Evolutionary conservation across 371 early-diverging fungal species (phyloP).

Genomic region (Mucor mucedo): DNA sequence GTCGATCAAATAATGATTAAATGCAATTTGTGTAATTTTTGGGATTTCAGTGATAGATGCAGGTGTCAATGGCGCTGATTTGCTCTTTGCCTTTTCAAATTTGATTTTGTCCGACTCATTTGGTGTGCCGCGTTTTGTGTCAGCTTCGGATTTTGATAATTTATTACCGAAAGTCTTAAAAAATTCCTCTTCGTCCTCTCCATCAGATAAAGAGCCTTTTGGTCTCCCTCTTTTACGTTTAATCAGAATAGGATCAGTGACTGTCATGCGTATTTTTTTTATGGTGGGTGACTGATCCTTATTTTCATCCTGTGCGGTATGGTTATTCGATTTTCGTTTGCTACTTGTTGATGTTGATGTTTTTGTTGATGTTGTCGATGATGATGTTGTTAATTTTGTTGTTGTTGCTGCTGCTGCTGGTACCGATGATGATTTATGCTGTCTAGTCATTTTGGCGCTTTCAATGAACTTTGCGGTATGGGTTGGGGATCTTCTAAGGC

Average conservation of each 20-base stretch:
- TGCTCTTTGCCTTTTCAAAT: conserved; percentile 50
- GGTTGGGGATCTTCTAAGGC: conserved; percentile 26
- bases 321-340: no score
- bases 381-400: not conserved
- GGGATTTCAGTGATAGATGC: conserved; percentile 18
- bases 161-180: conserved; percentile 61
- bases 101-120: conserved; percentile 47
- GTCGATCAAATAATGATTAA: conserved; percentile 87
- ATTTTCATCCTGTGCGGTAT: not conserved
- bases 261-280: conserved; percentile 26
- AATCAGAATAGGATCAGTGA: not conserved
- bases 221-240: conserved; percentile 1
- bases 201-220: not conserved
- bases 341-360: no score
- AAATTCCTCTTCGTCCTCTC: conserved; percentile 26
- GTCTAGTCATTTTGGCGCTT: conserved; percentile 2
- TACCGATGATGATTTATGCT: not conserved
- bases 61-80: conserved; percentile 22
- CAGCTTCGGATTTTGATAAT: conserved; percentile 59
- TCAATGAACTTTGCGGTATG: conserved; percentile 24
- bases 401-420: not conserved
- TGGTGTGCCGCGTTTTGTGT: conserved; percentile 58
- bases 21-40: conserved; percentile 23
- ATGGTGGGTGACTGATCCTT: not conserved
- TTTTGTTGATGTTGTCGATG: not conserved